Evolutionary conservation across 2,329 filamentous ascomycete genomes (phyloP).

Genomic region (Mycogone perniciosa): DNA sequence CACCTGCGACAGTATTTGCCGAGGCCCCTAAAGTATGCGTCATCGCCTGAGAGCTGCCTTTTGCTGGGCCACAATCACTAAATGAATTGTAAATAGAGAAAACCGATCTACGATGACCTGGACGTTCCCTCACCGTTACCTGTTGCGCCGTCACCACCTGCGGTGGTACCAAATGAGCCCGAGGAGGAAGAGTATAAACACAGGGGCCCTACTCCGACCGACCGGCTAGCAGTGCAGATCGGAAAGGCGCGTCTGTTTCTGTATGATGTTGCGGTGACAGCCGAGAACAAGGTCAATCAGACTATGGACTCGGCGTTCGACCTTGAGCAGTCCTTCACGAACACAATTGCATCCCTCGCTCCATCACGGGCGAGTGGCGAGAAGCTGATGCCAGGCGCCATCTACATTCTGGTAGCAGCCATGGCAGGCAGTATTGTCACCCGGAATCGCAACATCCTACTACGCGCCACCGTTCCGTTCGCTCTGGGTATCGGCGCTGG

Average conservation of each 20-base stretch:
- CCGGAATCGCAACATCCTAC: constrained; percentile 76
- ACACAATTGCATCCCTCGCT: constrained; percentile 80
- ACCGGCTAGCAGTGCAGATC: constrained; percentile 79
- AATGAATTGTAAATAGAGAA: constrained; percentile 32
- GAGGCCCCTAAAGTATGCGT: constrained; percentile 40
- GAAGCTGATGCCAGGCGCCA: constrained; percentile 77
- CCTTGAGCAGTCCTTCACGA: constrained; percentile 84
- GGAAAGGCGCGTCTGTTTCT: constrained; percentile 73
- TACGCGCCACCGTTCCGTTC: constrained; percentile 70
- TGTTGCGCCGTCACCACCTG: constrained; percentile 23
- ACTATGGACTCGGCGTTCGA: constrained; percentile 74
- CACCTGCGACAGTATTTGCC: constrained; percentile 43
- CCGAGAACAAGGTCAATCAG: constrained; percentile 78
- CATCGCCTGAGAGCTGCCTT: neutral
- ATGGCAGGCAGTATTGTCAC: constrained; percentile 93
- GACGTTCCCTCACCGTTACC: constrained; percentile 38
- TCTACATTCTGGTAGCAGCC: constrained; percentile 88
- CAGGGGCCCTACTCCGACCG: constrained; percentile 69
- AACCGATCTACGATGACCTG: constrained; percentile 76
- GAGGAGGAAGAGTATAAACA: constrained; percentile 27
- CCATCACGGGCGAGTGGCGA: constrained; percentile 81
- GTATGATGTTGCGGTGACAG: constrained; percentile 64
- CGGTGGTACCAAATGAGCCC: constrained; percentile 25
- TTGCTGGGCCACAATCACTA: neutral
- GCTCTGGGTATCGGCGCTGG: constrained; percentile 76